These are phyloP conservation scores for Sporothrix brunneoviolacea DNA, from an alignment of 2,329 filamentous ascomycete genomes.

Conservation along the genomic window DNA sequence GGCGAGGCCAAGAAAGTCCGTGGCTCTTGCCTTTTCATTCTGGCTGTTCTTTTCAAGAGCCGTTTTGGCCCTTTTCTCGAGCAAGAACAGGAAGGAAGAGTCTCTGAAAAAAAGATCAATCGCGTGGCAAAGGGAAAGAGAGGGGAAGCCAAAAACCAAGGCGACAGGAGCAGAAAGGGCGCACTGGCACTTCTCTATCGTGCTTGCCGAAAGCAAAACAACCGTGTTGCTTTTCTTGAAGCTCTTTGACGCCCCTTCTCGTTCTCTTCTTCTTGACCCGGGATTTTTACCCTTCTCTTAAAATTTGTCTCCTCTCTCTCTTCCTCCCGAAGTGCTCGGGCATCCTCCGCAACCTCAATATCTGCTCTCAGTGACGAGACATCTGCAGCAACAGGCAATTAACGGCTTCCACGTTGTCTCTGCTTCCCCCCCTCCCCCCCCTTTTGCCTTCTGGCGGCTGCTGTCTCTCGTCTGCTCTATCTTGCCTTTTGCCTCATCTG, in stretches of 20 bases:
- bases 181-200: not conserved
- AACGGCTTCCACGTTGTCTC: conserved; percentile 18
- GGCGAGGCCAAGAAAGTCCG: conserved; percentile 1
- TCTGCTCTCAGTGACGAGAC: not conserved
- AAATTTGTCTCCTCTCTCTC: not conserved
- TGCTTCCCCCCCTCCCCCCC: not conserved
- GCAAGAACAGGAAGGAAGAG: too few relatives aligned
- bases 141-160: not conserved
- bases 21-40: conserved; percentile 9
- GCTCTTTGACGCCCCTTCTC: not conserved
- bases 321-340: not conserved
- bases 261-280: not conserved
- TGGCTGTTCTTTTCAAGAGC: conserved; percentile 2
- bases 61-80: conserved; percentile 6
- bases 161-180: not conserved
- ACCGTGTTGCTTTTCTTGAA: not conserved
- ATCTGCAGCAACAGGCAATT: conserved; percentile 16
- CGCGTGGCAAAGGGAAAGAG: not conserved
- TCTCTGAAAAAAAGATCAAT: too few relatives aligned
- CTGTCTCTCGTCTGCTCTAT: too few relatives aligned
- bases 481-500: not conserved
- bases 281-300: too few relatives aligned
- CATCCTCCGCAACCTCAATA: too few relatives aligned
- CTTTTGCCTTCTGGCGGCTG: not conserved
- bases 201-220: not conserved